phyloP scores from a whole-genome alignment of 306 rosid genomes.

The Cucurbita argyrosperma region DNA sequence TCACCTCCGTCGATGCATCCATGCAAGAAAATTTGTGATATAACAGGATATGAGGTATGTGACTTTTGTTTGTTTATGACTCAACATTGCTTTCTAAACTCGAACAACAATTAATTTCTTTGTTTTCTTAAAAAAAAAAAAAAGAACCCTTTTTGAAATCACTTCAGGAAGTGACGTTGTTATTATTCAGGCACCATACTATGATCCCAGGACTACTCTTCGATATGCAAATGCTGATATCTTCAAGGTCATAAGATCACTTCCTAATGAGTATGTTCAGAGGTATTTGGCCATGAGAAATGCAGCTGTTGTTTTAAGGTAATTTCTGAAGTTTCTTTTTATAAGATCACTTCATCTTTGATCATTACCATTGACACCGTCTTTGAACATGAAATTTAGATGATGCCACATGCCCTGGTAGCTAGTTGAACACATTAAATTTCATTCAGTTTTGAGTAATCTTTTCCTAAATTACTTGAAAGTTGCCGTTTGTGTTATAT shows the following conservation, averaged over 20 bases:
- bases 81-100: neutral
- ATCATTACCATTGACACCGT: neutral
- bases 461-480: neutral
- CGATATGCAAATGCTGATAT: conserved; percentile 72
- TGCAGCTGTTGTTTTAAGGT: conserved; percentile 74
- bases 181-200: conserved; percentile 73
- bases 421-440: neutral
- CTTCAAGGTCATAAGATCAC: conserved; percentile 64
- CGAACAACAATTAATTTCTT: neutral
- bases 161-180: neutral
- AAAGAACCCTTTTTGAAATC: neutral
- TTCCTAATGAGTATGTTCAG: conserved; percentile 83
- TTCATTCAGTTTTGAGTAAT: neutral
- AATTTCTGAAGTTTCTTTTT: neutral
- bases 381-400: neutral
- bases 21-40: conserved; percentile 75
- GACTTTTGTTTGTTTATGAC: neutral
- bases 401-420: neutral
- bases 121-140: neutral
- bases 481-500: neutral
- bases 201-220: conserved; percentile 78
- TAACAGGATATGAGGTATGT: conserved; percentile 78
- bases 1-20: conserved; percentile 91
- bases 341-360: neutral
- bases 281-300: conserved; percentile 67